Conservation (phyloP, 176 grass and related monocot species). For the Aechmea fasciata region DNA sequence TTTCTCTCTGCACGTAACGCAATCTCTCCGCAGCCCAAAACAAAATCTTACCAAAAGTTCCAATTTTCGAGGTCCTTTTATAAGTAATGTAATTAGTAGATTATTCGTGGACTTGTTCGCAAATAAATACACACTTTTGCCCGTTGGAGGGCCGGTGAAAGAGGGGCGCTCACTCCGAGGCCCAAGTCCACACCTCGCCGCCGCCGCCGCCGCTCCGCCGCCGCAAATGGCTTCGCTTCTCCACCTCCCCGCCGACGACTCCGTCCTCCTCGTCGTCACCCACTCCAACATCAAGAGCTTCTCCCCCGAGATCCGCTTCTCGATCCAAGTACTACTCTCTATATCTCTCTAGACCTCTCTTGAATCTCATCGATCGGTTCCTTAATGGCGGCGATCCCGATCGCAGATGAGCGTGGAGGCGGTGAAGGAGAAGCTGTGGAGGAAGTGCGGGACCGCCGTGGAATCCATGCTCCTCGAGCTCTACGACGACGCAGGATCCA, state of each 20-base stretch:
- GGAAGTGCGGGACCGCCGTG: slow-evolving; percentile 63
- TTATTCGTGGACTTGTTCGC: too few species aligned
- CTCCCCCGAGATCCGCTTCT: slow-evolving; percentile 68
- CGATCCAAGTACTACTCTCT: slow-evolving; percentile 29
- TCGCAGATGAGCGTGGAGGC: slow-evolving; percentile 55
- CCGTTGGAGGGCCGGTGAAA: too few species aligned
- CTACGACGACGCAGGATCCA: slow-evolving; percentile 61
- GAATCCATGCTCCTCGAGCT: slow-evolving; percentile 71
- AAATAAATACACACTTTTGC: too few species aligned
- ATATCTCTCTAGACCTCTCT: background rate
- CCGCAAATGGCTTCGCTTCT: slow-evolving; percentile 31
- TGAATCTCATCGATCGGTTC: background rate
- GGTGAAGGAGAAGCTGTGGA: slow-evolving; percentile 90
- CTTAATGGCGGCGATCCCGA: background rate
- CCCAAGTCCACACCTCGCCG: background rate
- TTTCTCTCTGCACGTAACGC: too few species aligned
- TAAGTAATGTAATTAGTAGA: too few species aligned
- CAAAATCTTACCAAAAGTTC: too few species aligned
- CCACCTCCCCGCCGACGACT: slow-evolving; percentile 62
- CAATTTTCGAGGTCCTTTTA: too few species aligned
- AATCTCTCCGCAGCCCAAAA: too few species aligned
- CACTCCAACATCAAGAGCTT: slow-evolving; percentile 86
- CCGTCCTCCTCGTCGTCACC: slow-evolving; percentile 53
- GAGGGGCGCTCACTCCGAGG: background rate
- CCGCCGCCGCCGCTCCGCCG: background rate